Evolutionary conservation across 164 flowering plant species (phyloP).

Genomic region (Tetracentron sinense): DNA sequence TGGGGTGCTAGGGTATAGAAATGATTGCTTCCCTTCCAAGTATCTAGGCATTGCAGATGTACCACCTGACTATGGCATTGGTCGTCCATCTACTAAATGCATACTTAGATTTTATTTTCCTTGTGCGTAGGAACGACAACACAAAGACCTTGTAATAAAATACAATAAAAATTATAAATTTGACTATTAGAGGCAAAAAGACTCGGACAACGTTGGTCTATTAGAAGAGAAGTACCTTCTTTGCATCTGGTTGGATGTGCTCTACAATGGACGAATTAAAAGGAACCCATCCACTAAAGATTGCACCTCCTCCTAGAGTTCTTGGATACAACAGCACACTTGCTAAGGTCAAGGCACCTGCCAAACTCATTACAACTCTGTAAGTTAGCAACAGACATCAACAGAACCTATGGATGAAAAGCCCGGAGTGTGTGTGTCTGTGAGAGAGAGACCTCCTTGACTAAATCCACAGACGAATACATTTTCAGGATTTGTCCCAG

Average conservation of each 20-base stretch:
- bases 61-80: too few species aligned
- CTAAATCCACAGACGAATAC: conserved; percentile 93
- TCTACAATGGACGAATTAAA: conserved; percentile 61
- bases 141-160: too few species aligned
- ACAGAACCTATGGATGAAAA: background rate
- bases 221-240: conserved; percentile 43
- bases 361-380: conserved; percentile 13
- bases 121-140: too few species aligned
- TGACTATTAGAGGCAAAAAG: background rate
- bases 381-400: background rate
- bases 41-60: too few species aligned
- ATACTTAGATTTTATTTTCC: background rate
- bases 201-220: background rate
- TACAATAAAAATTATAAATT: background rate
- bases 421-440: background rate
- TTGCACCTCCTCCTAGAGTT: conserved; percentile 89
- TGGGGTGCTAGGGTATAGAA: too few species aligned
- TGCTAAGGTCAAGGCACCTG: conserved; percentile 95
- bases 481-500: conserved; percentile 72
- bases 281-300: conserved; percentile 96
- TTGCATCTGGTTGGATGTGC: conserved; percentile 59
- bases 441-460: conserved; percentile 68
- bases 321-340: conserved; percentile 84
- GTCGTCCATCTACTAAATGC: background rate
- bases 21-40: too few species aligned